phyloP scores from a whole-genome alignment of 176 grass and related monocot genomes.

The Pontederia crassipes region DNA sequence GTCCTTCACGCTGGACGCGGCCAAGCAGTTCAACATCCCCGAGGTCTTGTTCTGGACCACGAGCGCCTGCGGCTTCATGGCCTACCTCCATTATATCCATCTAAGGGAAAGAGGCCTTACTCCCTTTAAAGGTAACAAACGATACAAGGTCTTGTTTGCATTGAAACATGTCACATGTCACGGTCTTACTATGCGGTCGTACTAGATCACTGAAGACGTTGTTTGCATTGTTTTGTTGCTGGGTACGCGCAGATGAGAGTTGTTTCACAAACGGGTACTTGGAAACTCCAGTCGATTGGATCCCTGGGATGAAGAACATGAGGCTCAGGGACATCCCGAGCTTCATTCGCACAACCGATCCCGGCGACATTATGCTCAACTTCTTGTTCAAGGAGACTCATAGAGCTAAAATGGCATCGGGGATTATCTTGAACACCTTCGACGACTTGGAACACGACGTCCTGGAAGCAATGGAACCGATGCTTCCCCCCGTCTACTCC shows the following conservation, averaged over 20 bases:
- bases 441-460: neutral
- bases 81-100: neutral
- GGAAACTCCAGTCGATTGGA: neutral
- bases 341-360: neutral
- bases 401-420: neutral
- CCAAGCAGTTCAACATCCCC: neutral
- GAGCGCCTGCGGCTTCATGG: neutral
- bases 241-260: neutral
- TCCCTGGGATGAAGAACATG: conserved; percentile 7
- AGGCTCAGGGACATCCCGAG: conserved; percentile 2
- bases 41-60: conserved; percentile 2
- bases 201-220: too few species aligned
- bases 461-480: conserved; percentile 4
- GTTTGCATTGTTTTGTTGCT: too few species aligned
- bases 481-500: conserved; percentile 7
- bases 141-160: too few species aligned
- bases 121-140: neutral
- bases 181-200: too few species aligned
- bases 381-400: neutral
- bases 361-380: conserved; percentile 4
- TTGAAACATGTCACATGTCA: too few species aligned
- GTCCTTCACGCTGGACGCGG: conserved; percentile 1
- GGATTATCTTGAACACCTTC: conserved; percentile 10
- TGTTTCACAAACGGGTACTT: neutral
- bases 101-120: neutral